Base-by-base conservation (phyloP, 2,329 filamentous ascomycete genomes). In the Volutella citrinella region DNA sequence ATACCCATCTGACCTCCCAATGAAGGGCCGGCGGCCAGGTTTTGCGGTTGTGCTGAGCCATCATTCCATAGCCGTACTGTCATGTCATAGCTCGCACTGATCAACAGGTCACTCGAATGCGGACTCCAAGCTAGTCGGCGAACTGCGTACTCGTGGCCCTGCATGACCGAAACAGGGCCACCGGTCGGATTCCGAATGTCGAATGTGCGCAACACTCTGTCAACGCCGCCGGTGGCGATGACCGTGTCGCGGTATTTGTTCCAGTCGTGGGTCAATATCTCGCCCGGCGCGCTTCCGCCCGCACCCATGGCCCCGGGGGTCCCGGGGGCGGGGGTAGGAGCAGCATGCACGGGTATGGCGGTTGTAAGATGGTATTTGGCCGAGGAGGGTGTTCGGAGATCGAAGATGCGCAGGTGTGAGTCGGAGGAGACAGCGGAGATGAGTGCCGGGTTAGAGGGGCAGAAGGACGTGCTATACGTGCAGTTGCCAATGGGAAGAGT, bases 31-130 rank as follows among this genome's bases (percentile, higher is more conserved):
- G 54, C 53, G 10, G 47, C 32, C 50, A 43, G 59, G 31, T 58
- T 61, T 49, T 52, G 64, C 34, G 55, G 60, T 28, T 57, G 65
- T 45, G 60, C 59, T 4, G 70, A 71, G 6, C 67, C 86, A 57
- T 97, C 93, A 10, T 82, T 88, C 93, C 93, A 98, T 30, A 96
- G 72, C 19, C 93, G 78, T 48, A 93, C 94, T 6, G 87, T 95
- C 93, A 98, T 98, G 64, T 98, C 93, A 62, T 98, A 98, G 57
- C 89, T 93, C 3, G 87, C 91, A 50, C 82, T 93, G 25, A 95
- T 73, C 25, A 98, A 64, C 9, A 95, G 76, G 57, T 97, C 87
- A 38, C 82, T 81, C n/a, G 93, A 75, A 66, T 98, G 93, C 9
- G 93, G 93, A 52, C 87, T 94, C 91, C 93, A 98, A 6, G 87